Evolutionary conservation across 2,329 filamentous ascomycete species (phyloP).

Genomic region (Penicillium frequentans): DNA sequence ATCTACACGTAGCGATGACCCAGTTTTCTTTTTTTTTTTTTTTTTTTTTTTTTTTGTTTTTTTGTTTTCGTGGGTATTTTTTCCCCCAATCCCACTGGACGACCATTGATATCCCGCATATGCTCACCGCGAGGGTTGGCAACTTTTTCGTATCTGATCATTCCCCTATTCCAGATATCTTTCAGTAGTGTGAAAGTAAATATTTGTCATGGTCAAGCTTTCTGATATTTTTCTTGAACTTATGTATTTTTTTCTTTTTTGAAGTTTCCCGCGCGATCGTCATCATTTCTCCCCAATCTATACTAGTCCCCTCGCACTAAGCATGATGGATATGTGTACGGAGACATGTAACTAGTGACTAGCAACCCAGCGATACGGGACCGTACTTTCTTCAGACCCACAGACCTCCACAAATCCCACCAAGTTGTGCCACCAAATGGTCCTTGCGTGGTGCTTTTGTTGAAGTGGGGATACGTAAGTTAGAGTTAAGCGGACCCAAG

Average conservation of each 20-base stretch:
- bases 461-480: slow-evolving; percentile 4
- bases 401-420: slow-evolving; percentile 4
- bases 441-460: slow-evolving; percentile 12
- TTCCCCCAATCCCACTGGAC: neutral
- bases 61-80: neutral
- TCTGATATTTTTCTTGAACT: neutral
- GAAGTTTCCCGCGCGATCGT: neutral
- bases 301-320: neutral
- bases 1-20: slow-evolving; percentile 32
- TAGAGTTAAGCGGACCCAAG: slow-evolving; percentile 20
- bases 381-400: slow-evolving; percentile 2
- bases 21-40: neutral
- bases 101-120: neutral
- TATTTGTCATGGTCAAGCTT: neutral
- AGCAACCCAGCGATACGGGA: neutral
- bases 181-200: neutral
- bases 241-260: neutral
- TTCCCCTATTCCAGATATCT: neutral
- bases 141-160: neutral
- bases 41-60: neutral
- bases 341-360: neutral
- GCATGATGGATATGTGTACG: neutral
- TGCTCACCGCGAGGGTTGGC: neutral
- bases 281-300: neutral
- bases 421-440: slow-evolving; percentile 4